Base-by-base conservation (phyloP, 345 rosid species). In the Geranium rotundifolium region DNA sequence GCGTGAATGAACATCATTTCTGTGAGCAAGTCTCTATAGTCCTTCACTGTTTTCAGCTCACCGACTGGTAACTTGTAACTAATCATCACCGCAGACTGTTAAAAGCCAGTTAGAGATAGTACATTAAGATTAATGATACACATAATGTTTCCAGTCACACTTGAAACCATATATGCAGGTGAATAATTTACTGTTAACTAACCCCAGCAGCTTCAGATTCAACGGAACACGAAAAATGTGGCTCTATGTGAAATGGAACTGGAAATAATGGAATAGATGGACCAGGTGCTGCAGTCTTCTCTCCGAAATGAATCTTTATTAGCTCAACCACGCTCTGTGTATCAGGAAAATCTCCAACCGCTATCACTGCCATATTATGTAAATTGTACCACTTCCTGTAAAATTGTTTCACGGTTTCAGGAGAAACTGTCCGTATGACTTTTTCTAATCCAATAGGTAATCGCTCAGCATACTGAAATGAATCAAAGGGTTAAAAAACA, bases 201-300 rank as follows among this genome's bases (percentile, higher is more conserved):
- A 91, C 98, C 89, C 92, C 96, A 62, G 85, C 82, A 77, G 96
- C 92, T 80, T 89, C 98, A 56, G 92, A 74, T 80, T 91, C 98
- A 65, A 82, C 87, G 71, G 84, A 85, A 82, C 90, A 85, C 60
- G 90, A 91, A 73, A 82, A 80, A 5, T 82, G 85, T 55, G 98
- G 85, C 71, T 84, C 84, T 73, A 78, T 72, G 58, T 91, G 98
- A 61, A 88, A 76, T 69, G 95, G 95, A 79, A 91, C 88, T 54
- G 77, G 73, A 76, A 79, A 84, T 16, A 76, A 41, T 65, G 95
- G 91, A 70, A 86, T 63, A 14, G 61, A 17, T 55, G 76, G 89
- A 65, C 71, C 73, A 34, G 71, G 66, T 65, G 67, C 82, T 19
- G 84, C 71, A 65, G 37, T 34, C 74, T 86, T 88, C 56, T 73